phyloP scores from a whole-genome alignment of 805 yeast genomes.

The Zygotorulaspora florentina region DNA sequence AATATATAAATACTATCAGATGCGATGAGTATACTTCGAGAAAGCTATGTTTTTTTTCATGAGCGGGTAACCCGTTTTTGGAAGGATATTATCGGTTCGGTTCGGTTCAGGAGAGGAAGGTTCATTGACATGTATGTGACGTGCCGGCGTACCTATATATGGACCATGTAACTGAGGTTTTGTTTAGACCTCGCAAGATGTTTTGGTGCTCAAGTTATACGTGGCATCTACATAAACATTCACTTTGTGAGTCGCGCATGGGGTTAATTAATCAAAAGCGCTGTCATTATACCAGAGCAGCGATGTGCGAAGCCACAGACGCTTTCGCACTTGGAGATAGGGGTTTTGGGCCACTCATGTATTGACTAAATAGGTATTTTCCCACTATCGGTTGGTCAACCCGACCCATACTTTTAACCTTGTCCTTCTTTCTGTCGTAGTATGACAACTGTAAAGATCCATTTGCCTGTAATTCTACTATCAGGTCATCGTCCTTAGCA shows the following conservation, averaged over 20 bases:
- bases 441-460: constrained; percentile 47
- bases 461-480: constrained; percentile 48
- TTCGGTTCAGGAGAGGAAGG: too few relatives aligned
- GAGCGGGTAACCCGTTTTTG: constrained; percentile 1
- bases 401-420: constrained; percentile 47
- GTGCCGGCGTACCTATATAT: too few relatives aligned
- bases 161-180: too few relatives aligned
- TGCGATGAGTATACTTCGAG: constrained; percentile 2
- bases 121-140: too few relatives aligned
- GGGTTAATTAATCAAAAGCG: neutral
- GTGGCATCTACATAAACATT: neutral
- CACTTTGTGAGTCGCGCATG: neutral
- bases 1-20: constrained; percentile 4
- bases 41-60: neutral
- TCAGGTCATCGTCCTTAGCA: constrained; percentile 65
- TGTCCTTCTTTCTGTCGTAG: constrained; percentile 38
- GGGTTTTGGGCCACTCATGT: constrained; percentile 55
- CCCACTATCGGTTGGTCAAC: constrained; percentile 61
- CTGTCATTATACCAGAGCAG: constrained; percentile 14
- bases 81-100: too few relatives aligned
- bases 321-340: constrained; percentile 29
- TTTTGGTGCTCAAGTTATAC: neutral
- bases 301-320: constrained; percentile 22
- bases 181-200: too few relatives aligned
- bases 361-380: constrained; percentile 67